Evolutionary conservation across 2,329 filamentous ascomycete genomes (phyloP), one percentile per base, ranked within the genome.

Genomic region (Apiospora hydei): DNA sequence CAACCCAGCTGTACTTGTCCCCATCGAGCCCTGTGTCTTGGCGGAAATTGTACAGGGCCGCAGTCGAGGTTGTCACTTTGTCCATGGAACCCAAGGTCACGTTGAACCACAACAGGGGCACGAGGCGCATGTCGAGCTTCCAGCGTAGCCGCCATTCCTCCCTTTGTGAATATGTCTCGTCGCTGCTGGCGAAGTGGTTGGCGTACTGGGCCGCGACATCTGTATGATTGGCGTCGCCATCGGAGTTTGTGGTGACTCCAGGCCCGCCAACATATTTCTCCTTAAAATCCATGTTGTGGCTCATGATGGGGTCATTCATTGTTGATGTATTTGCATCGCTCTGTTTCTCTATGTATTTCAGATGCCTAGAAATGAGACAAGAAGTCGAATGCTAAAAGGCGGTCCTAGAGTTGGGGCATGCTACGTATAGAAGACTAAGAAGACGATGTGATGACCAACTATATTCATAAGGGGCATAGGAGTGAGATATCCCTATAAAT

Each of bases 41-140:
- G 21, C 69, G 47, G 47, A 72, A 69, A 43, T 73, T 73, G 69
- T 80, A 81, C 2, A 80, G 73, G 13, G 78, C 78, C 10, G 75
- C 79, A 0, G 79, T 80, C 0, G 77, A 74, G 2, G 78, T 79
- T 2, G 76, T 79, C 41, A 81, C 78, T 72, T 81, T 81, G 74
- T 81, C 79, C 76, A 78, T 79, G 13, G 80, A 79, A n/a, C 69
- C 71, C 4, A 78, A 34, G 18, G 74, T 76, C 61, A 77, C 74
- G 64, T 74, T 80, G 75, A 80, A 78, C 79, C 81, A 82, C 11
- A 85, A 77, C 38, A 83, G 78, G 0, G 83, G 83, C 10, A 85
- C 79, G 10, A 85, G 77, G 38, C 81, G 78, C 18, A 81, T 69
- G 74, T 85, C 83, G n/a, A 84, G 75, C 76, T 84, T 84, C 79